Base-by-base conservation (phyloP, 257 asterid genomes). In the Nicotiana tomentosiformis region DNA sequence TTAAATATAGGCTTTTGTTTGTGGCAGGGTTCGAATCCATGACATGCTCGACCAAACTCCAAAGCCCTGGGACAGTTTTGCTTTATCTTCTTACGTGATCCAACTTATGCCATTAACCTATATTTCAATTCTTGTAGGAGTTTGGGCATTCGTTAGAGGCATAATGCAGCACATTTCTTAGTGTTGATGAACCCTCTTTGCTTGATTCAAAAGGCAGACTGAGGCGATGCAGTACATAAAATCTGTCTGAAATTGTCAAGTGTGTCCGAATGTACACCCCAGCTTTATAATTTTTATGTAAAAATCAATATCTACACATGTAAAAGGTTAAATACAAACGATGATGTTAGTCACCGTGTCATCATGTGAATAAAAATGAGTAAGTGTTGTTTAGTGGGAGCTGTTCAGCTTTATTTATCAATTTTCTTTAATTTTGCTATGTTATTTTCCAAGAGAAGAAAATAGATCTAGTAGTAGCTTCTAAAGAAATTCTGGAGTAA, bases 121-220 rank as follows among this genome's bases (percentile, higher is more conserved):
- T 77, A 78, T 77, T 37, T 33, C 30, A 62, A 77, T 81, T 80
- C 69, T 58, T 80, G 33, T 56, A 87, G 88, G 90, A 67, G 82
- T 81, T 81, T 77, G 87, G 87, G 81, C 65, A 77, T 84, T 67
- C 68, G 83, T 58, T 81, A 66, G 82, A 64, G 39, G 15, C 23
- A 81, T 64, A 64, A 33, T 9, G 26, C 33, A 16, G 26, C 64
- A 76, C 26, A 15, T 76, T 76, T 76, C 64, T 51, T 10, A 61
- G 8, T n/a, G 80, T 26, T 18, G 60, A 12, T 72, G 61, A 72
- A 72, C 61, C 46, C 9, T 7, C 29, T 74, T 74, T 51, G 17
- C 80, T 49, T 4, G 64, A 74, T 26, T 74, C 80, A 15, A 26
- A 74, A 51, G 16, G 46, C 64, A 76, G 46, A 26, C 64, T 51